A percentile compares a stretch with the other conserved stretches of the same genome.
Conservation (phyloP, 192 early-diverging fungal genomes). For the Rhizophagus clarus region DNA sequence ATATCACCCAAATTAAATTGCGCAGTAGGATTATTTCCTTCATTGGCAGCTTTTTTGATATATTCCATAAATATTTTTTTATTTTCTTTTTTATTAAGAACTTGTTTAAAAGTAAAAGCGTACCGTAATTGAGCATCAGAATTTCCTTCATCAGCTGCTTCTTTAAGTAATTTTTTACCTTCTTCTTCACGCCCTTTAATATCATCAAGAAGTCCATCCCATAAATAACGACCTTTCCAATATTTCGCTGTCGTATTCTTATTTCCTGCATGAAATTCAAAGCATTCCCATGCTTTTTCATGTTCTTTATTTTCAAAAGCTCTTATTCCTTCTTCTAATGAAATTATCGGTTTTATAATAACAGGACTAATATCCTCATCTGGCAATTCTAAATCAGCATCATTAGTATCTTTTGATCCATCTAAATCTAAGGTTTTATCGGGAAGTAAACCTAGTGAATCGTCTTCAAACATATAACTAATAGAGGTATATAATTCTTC, state of each 20-base stretch:
- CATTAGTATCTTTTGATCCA: too few relatives aligned
- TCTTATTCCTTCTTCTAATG: too few relatives aligned
- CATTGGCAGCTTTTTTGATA: not conserved
- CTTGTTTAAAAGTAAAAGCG: not conserved
- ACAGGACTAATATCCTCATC: too few relatives aligned
- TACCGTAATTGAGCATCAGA: constrained; percentile 8
- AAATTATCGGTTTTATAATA: too few relatives aligned
- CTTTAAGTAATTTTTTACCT: not conserved
- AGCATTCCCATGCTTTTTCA: not conserved
- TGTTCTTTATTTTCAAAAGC: too few relatives aligned
- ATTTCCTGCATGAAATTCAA: not conserved
- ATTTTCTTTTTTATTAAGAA: not conserved
- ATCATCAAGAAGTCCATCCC: not conserved
- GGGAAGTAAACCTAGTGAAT: too few relatives aligned
- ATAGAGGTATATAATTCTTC: too few relatives aligned
- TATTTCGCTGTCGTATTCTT: not conserved
- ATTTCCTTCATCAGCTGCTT: not conserved
- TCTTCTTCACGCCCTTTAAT: not conserved
- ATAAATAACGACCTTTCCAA: constrained; percentile 15
- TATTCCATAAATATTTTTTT: not conserved
- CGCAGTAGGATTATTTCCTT: not conserved
- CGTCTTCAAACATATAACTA: too few relatives aligned
- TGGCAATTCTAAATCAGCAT: too few relatives aligned
- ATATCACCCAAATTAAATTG: too few relatives aligned
- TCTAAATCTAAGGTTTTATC: too few relatives aligned